Evolutionary conservation across 192 early-diverging fungal species (phyloP).

Genomic region (Coemansia javaensis): DNA sequence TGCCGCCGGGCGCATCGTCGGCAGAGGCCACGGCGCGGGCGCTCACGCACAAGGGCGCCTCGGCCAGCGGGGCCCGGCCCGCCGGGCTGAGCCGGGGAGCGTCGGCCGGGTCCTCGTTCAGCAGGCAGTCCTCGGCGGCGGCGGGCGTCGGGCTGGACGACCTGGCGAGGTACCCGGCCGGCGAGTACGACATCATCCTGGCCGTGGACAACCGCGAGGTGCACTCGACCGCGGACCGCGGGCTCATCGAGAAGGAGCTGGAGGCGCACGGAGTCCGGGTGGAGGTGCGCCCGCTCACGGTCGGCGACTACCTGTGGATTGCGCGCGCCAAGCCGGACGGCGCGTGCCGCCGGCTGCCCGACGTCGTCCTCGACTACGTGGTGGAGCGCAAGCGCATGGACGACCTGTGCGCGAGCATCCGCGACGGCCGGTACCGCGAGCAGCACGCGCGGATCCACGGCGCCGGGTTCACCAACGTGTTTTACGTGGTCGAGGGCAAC

Average conservation of each 20-base stretch:
- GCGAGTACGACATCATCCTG: conserved; percentile 54
- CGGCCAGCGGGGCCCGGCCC: no score
- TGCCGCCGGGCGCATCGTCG: not conserved
- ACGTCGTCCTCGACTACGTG: conserved; percentile 79
- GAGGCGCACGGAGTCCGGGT: conserved; percentile 53
- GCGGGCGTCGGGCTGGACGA: conserved; percentile 18
- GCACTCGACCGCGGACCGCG: conserved; percentile 59
- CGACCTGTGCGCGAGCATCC: conserved; percentile 85
- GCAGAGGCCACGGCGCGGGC: not conserved
- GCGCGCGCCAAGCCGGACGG: conserved; percentile 52
- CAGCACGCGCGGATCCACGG: conserved; percentile 81
- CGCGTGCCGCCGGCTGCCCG: conserved; percentile 26
- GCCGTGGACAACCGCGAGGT: conserved; percentile 85
- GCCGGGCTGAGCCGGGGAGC: conserved; percentile 9
- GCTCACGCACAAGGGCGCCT: conserved; percentile 1
- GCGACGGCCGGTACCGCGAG: conserved; percentile 88
- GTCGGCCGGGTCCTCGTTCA: conserved; percentile 10
- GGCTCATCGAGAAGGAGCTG: conserved; percentile 67
- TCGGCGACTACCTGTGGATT: conserved; percentile 92
- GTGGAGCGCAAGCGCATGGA: conserved; percentile 93
- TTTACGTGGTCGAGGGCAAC: conserved; percentile 87
- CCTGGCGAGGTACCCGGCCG: conserved; percentile 16
- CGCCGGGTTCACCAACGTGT: conserved; percentile 66
- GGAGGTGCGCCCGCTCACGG: conserved; percentile 58
- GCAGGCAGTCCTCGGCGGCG: conserved; percentile 25